A percentile compares a stretch with the other conserved stretches of the same genome.
phyloP scores from a whole-genome alignment of 352 stramenopile species.

The Pythium brassicae region DNA sequence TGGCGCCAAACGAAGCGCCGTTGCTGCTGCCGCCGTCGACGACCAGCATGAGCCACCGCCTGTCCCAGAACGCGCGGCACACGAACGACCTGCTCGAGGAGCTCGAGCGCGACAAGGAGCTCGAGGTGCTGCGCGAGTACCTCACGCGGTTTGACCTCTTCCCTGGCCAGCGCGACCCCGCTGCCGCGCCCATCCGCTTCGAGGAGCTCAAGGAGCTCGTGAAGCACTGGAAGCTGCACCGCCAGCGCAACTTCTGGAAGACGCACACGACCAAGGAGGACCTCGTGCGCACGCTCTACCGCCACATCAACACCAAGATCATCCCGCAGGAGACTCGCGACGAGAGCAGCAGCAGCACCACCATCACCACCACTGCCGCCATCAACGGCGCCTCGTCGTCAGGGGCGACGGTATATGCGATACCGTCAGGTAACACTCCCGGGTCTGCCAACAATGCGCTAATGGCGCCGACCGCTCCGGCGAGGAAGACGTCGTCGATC shows the following conservation, averaged over 20 bases:
- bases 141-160: slow-evolving; percentile 81
- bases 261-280: slow-evolving; percentile 87
- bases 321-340: slow-evolving; percentile 59
- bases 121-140: slow-evolving; percentile 83
- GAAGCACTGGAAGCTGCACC: slow-evolving; percentile 88
- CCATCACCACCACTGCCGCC: slow-evolving; percentile 9
- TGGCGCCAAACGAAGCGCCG: not conserved
- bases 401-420: not conserved
- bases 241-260: slow-evolving; percentile 89
- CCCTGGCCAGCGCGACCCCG: slow-evolving; percentile 62
- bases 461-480: slow-evolving; percentile 30
- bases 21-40: not conserved
- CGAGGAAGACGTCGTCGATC: slow-evolving; percentile 33
- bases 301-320: slow-evolving; percentile 87
- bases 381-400: slow-evolving; percentile 2
- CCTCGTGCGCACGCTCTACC: slow-evolving; percentile 77
- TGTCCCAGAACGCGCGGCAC: slow-evolving; percentile 78
- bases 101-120: slow-evolving; percentile 82
- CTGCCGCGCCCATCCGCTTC: slow-evolving; percentile 78
- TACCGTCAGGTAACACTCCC: too few relatives aligned
- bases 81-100: slow-evolving; percentile 81
- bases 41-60: slow-evolving; percentile 64
- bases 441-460: not conserved
- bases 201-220: slow-evolving; percentile 90
- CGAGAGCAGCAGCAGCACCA: slow-evolving; percentile 22